A percentile compares a stretch with the other conserved stretches of the same genome.
These are phyloP conservation scores for Aspergillaceae sp. DNA, from an alignment of 2,329 filamentous ascomycete genomes.

Conservation along the genomic window DNA sequence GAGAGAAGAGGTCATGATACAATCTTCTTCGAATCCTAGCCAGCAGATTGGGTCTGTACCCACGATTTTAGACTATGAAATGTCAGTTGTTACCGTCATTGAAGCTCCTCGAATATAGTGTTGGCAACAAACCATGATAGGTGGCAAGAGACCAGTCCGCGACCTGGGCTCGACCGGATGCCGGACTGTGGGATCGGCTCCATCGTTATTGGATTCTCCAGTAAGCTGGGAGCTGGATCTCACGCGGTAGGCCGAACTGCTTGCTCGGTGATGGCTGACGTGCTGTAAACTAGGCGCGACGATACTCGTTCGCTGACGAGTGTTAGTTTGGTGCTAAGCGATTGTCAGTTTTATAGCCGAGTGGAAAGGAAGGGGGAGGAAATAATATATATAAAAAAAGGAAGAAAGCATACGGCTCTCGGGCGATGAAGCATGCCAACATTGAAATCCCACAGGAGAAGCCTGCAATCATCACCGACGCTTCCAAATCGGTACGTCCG, in stretches of 20 bases:
- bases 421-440: constrained; percentile 92
- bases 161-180: constrained; percentile 81
- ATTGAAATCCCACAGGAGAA: constrained; percentile 95
- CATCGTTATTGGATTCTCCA: constrained; percentile 25
- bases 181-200: constrained; percentile 53
- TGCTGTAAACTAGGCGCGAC: constrained; percentile 18
- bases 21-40: constrained; percentile 87
- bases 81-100: background rate
- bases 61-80: constrained; percentile 62
- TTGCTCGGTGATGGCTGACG: constrained; percentile 54
- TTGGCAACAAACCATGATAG: constrained; percentile 62
- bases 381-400: background rate
- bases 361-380: too few relatives aligned
- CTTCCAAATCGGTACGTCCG: constrained; percentile 92
- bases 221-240: constrained; percentile 64
- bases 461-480: constrained; percentile 83
- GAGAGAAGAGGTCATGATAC: constrained; percentile 86
- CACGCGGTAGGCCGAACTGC: constrained; percentile 51
- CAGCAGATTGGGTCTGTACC: constrained; percentile 82
- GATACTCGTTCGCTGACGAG: constrained; percentile 33
- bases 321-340: constrained; percentile 25
- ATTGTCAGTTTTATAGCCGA: background rate
- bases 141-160: constrained; percentile 75
- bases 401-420: constrained; percentile 57
- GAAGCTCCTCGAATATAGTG: background rate